A percentile compares a stretch with the other conserved stretches of the same genome.
Conservation (phyloP, 106 monocot genomes). For the Apostasia ramifera region DNA sequence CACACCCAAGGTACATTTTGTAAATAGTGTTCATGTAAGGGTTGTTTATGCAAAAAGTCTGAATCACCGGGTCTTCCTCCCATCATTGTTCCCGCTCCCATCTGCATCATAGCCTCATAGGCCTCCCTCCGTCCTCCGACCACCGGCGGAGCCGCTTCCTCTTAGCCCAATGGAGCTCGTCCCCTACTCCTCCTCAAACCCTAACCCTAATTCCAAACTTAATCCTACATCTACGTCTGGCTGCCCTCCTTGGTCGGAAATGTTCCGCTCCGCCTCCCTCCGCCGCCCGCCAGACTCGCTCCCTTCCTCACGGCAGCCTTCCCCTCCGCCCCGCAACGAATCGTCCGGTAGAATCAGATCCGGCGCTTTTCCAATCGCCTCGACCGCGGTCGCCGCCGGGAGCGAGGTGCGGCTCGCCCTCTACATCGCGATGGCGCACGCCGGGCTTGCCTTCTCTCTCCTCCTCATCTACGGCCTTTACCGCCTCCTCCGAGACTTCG, state of each 20-base stretch:
- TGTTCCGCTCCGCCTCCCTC: constrained; percentile 20
- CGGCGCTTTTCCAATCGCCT: constrained; percentile 1
- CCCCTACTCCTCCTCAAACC: constrained; percentile 8
- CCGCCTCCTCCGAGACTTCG: constrained; percentile 60
- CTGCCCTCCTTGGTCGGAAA: constrained; percentile 18
- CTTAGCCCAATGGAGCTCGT: constrained; percentile 16
- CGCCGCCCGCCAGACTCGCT: constrained; percentile 21
- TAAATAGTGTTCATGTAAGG: background rate
- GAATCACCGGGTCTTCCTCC: background rate
- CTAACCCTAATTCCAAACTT: background rate
- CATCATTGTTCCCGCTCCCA: background rate
- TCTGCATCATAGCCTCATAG: background rate
- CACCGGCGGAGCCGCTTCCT: too few relatives aligned
- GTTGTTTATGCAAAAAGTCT: background rate
- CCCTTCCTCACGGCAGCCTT: constrained; percentile 14
- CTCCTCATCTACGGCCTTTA: constrained; percentile 67
- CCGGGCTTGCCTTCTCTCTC: constrained; percentile 58
- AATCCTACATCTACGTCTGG: background rate
- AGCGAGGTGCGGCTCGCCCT: constrained; percentile 51
- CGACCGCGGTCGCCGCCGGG: constrained; percentile 22
- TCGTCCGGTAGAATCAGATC: background rate
- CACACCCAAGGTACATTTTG: too few relatives aligned
- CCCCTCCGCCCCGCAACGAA: background rate
- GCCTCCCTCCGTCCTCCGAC: too few relatives aligned
- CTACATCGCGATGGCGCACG: constrained; percentile 91